phyloP scores from a whole-genome alignment of 1,284 basidiomycete genomes.

The Sutorius eximius region DNA sequence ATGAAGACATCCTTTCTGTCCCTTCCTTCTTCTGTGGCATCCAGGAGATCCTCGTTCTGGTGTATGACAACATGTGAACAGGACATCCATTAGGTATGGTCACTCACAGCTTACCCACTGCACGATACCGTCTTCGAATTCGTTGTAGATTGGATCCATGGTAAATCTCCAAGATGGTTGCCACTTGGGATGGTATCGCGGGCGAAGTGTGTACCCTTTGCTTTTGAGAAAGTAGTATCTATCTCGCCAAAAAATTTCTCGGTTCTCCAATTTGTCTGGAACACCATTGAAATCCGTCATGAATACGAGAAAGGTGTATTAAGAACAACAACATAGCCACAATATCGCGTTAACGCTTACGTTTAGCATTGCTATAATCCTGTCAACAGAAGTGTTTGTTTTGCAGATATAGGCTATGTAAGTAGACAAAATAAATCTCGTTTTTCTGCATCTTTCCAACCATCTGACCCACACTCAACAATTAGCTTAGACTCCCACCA shows the following conservation, averaged over 20 bases:
- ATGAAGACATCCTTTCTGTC: constrained; percentile 12
- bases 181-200: neutral
- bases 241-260: neutral
- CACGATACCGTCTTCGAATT: neutral
- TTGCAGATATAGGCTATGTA: too few relatives aligned
- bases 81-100: too few relatives aligned
- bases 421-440: too few relatives aligned
- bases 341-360: neutral
- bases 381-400: too few relatives aligned
- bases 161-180: neutral
- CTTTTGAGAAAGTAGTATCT: neutral
- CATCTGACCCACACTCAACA: neutral
- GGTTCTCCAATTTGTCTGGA: neutral
- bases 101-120: neutral
- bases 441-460: neutral
- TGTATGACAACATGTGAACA: neutral
- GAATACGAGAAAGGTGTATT: neutral
- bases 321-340: neutral
- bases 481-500: too few relatives aligned
- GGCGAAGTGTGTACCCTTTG: neutral
- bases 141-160: neutral
- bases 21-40: neutral
- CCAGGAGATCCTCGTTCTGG: neutral
- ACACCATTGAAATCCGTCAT: neutral
- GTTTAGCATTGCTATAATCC: too few relatives aligned